Percentiles rank a stretch among this genome's conserved stretches.
Evolutionary conservation across 257 asterid genomes (phyloP).

Genomic region (Eustoma russellianum): DNA sequence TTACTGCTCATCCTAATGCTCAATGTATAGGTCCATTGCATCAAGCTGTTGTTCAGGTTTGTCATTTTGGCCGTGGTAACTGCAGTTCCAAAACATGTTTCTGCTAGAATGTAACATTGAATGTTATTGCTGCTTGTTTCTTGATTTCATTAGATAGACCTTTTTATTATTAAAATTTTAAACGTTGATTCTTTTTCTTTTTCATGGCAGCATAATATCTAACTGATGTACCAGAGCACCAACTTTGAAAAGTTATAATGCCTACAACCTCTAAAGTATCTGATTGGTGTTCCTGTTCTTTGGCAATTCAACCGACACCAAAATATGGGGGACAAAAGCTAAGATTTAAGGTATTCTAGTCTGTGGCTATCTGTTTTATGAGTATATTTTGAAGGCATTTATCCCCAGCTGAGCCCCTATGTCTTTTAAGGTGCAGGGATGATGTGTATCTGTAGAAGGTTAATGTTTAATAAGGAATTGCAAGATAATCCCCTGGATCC

Average conservation of each 20-base stretch:
- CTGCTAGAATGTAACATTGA: slow-evolving; percentile 11
- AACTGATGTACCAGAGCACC: slow-evolving; percentile 25
- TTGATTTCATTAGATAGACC: no score
- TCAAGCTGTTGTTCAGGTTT: slow-evolving; percentile 28
- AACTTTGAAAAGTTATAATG: slow-evolving; percentile 11
- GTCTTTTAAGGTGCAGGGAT: no score
- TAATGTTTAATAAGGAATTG: no score
- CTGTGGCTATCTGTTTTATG: no score
- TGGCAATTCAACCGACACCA: slow-evolving; percentile 30
- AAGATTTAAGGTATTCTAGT: slow-evolving; percentile 36
- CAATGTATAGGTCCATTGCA: slow-evolving; percentile 37
- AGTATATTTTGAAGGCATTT: no score
- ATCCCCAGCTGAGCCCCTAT: no score
- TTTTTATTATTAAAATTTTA: neutral
- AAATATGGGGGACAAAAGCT: slow-evolving; percentile 30
- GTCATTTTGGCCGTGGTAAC: slow-evolving; percentile 46
- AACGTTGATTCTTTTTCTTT: slow-evolving; percentile 9
- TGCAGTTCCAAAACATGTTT: slow-evolving; percentile 64
- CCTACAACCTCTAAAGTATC: slow-evolving; percentile 25
- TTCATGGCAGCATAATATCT: slow-evolving; percentile 25
- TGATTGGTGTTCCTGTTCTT: slow-evolving; percentile 29
- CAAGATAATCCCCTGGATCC: no score
- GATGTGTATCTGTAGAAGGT: no score
- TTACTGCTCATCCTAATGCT: slow-evolving; percentile 1
- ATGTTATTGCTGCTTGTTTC: slow-evolving; percentile 34